Conservation (phyloP, 371 early-diverging fungal species). For the Mucor velutinosus region DNA sequence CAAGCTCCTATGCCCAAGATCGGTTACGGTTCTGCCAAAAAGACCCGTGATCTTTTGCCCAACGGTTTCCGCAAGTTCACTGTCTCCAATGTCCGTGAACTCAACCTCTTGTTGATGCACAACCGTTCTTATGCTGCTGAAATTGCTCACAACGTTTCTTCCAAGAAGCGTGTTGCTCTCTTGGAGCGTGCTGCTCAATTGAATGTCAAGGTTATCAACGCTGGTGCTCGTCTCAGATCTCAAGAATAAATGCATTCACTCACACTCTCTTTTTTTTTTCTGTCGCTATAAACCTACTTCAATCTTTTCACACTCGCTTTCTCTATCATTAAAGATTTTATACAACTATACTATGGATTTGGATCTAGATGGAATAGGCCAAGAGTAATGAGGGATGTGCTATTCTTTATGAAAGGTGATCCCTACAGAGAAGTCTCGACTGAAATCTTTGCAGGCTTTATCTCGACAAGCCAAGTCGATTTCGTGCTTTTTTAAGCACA, state of each 20-base stretch:
- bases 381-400: not conserved
- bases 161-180: slow-evolving; percentile 97
- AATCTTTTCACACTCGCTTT: not conserved
- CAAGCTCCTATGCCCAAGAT: slow-evolving; percentile 99
- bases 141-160: slow-evolving; percentile 97
- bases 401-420: slow-evolving; percentile 19
- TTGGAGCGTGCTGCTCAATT: slow-evolving; percentile 97
- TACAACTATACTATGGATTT: not conserved
- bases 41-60: slow-evolving; percentile 96
- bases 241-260: slow-evolving; percentile 67
- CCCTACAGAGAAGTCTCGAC: slow-evolving; percentile 26
- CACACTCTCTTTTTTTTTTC: not conserved
- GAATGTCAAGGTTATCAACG: slow-evolving; percentile 98
- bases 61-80: slow-evolving; percentile 99
- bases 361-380: not conserved
- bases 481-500: slow-evolving; percentile 43
- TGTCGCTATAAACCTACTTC: not conserved
- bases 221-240: slow-evolving; percentile 92
- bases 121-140: slow-evolving; percentile 99
- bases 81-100: slow-evolving; percentile 94
- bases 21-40: slow-evolving; percentile 97
- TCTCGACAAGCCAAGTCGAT: slow-evolving; percentile 36
- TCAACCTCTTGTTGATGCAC: slow-evolving; percentile 98
- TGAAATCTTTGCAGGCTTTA: slow-evolving; percentile 19
- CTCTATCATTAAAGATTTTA: not conserved